These are phyloP conservation scores for Myxozyma sirexii DNA, from an alignment of 805 yeast species.

Conservation along the genomic window DNA sequence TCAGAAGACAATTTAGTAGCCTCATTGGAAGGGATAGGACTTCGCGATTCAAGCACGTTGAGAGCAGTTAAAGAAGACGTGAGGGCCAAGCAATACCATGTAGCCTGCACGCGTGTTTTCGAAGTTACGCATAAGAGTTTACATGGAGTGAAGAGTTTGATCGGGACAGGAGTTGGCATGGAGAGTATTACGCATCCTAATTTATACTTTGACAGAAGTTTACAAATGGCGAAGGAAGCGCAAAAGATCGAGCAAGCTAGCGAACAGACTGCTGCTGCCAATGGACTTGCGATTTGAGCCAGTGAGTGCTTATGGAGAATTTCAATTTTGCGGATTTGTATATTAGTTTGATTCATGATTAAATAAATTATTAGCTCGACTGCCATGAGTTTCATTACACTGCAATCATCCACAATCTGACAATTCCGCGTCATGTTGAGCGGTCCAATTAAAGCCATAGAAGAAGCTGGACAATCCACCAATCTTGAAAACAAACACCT, in stretches of 20 bases:
- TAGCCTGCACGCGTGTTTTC: slow-evolving; percentile 88
- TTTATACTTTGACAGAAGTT: slow-evolving; percentile 70
- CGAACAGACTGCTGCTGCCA: background rate
- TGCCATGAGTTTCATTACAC: no score
- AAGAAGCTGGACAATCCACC: no score
- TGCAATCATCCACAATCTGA: no score
- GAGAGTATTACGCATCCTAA: slow-evolving; percentile 83
- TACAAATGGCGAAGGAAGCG: slow-evolving; percentile 18
- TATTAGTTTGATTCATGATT: no score
- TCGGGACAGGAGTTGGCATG: slow-evolving; percentile 45
- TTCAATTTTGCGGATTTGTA: background rate
- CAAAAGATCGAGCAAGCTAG: slow-evolving; percentile 6
- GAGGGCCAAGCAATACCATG: slow-evolving; percentile 69
- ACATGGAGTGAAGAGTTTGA: slow-evolving; percentile 32
- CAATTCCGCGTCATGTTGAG: no score
- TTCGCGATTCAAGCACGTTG: slow-evolving; percentile 58
- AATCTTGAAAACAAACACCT: no score
- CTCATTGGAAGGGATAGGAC: slow-evolving; percentile 65
- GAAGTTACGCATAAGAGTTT: slow-evolving; percentile 61
- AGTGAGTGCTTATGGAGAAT: background rate
- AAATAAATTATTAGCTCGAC: no score
- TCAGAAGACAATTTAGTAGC: slow-evolving; percentile 61
- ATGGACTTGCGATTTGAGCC: background rate
- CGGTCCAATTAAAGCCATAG: no score
- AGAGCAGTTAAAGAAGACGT: slow-evolving; percentile 68